A percentile compares a stretch with the other conserved stretches of the same genome.
Evolutionary conservation across 2,329 filamentous ascomycete genomes (phyloP).

Genomic region (Calonectria montana): DNA sequence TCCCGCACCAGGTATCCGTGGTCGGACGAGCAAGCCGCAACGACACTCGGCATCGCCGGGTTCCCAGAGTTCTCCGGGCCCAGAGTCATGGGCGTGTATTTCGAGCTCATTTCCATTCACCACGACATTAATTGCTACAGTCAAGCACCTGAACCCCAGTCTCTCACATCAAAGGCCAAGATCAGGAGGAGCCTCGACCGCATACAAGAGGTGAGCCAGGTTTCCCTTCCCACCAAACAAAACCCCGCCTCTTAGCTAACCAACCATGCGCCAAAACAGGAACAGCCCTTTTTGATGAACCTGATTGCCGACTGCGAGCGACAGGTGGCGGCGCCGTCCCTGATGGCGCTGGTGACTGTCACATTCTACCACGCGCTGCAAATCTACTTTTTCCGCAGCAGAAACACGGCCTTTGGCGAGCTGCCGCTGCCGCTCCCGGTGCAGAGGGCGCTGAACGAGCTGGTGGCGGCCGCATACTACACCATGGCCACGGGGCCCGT

Average conservation of each 20-base stretch:
- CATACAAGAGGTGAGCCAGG: slow-evolving; percentile 10
- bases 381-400: slow-evolving; percentile 17
- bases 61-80: not conserved
- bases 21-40: not conserved
- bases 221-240: not conserved
- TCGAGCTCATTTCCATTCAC: slow-evolving; percentile 21
- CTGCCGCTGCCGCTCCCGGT: slow-evolving; percentile 1
- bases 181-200: slow-evolving; percentile 16
- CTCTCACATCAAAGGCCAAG: not conserved
- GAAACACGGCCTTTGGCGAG: not conserved
- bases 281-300: slow-evolving; percentile 11
- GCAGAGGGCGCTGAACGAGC: not conserved
- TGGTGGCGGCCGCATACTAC: slow-evolving; percentile 17
- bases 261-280: not conserved
- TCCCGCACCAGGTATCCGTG: slow-evolving; percentile 10
- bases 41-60: not conserved
- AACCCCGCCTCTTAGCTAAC: not conserved
- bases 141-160: slow-evolving; percentile 6
- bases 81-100: slow-evolving; percentile 19
- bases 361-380: slow-evolving; percentile 20
- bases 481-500: slow-evolving; percentile 19
- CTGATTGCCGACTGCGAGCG: not conserved
- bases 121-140: slow-evolving; percentile 27
- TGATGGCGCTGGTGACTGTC: slow-evolving; percentile 23
- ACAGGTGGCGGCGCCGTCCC: not conserved